Conservation (phyloP, 2,329 filamentous ascomycete species). For the Canariomyces notabilis region DNA sequence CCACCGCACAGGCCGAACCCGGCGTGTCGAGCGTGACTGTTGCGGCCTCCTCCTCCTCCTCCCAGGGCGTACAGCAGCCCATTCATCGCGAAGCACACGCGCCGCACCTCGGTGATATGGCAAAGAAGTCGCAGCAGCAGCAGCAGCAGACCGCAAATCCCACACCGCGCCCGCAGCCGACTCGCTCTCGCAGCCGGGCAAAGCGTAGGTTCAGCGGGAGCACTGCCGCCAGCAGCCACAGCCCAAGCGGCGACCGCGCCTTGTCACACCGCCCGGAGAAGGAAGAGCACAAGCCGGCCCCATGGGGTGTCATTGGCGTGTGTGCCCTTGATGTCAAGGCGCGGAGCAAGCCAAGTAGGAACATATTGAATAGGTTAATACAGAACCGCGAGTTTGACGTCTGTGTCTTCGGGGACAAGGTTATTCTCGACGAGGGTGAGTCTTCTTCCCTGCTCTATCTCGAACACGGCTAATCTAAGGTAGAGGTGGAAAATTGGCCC, state of each 20-base stretch:
- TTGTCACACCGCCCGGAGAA: constrained; percentile 48
- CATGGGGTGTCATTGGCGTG: constrained; percentile 73
- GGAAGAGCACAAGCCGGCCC: constrained; percentile 59
- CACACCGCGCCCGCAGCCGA: constrained; percentile 40
- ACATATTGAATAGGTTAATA: constrained; percentile 89
- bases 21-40: constrained; percentile 49
- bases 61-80: constrained; percentile 42
- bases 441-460: constrained; percentile 8
- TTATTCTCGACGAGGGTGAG: constrained; percentile 85
- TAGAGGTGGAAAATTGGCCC: constrained; percentile 90
- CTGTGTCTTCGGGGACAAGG: constrained; percentile 96
- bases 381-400: constrained; percentile 92
- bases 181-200: constrained; percentile 60
- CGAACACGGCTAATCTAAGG: constrained; percentile 14
- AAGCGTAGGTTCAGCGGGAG: constrained; percentile 77
- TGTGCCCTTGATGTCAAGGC: constrained; percentile 95
- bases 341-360: constrained; percentile 91
- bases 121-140: constrained; percentile 34
- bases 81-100: constrained; percentile 39
- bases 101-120: constrained; percentile 38
- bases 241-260: constrained; percentile 66
- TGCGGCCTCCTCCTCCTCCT: constrained; percentile 39
- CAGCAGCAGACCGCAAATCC: constrained; percentile 9
- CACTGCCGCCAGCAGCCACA: constrained; percentile 75
- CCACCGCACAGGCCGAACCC: constrained; percentile 45